These are phyloP conservation scores for Trichoderma gracile DNA, from an alignment of 2,329 filamentous ascomycete genomes.

Conservation along the genomic window DNA sequence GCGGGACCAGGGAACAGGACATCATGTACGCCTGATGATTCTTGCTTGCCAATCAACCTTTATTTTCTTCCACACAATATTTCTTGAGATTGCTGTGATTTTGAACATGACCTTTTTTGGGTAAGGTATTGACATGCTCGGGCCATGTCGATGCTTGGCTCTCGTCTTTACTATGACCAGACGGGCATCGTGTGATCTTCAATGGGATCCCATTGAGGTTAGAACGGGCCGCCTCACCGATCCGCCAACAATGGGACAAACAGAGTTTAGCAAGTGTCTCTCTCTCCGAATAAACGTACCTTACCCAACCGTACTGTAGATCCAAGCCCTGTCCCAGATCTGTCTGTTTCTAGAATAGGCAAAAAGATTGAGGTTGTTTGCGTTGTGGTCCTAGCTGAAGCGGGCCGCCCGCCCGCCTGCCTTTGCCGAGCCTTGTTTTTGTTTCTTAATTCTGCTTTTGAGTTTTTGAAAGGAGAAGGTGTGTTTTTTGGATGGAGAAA, in stretches of 20 bases:
- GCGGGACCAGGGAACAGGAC: constrained; percentile 15
- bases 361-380: background rate
- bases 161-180: background rate
- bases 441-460: no score
- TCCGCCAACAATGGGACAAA: background rate
- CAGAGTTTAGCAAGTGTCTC: background rate
- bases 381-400: constrained; percentile 3
- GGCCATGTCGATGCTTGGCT: constrained; percentile 1
- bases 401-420: background rate
- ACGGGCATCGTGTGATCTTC: constrained; percentile 10
- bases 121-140: background rate
- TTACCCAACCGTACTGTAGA: no score
- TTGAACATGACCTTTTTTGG: background rate
- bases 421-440: background rate
- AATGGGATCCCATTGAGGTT: constrained; percentile 14
- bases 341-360: constrained; percentile 17
- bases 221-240: constrained; percentile 1
- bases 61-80: constrained; percentile 20
- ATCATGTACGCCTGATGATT: constrained; percentile 27
- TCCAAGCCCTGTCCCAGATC: background rate
- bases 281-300: no score
- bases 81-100: background rate
- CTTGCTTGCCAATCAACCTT: constrained; percentile 27
- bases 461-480: no score
- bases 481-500: no score